Conservation (phyloP, 805 yeast species). For the Isabelozyma rhagii region DNA sequence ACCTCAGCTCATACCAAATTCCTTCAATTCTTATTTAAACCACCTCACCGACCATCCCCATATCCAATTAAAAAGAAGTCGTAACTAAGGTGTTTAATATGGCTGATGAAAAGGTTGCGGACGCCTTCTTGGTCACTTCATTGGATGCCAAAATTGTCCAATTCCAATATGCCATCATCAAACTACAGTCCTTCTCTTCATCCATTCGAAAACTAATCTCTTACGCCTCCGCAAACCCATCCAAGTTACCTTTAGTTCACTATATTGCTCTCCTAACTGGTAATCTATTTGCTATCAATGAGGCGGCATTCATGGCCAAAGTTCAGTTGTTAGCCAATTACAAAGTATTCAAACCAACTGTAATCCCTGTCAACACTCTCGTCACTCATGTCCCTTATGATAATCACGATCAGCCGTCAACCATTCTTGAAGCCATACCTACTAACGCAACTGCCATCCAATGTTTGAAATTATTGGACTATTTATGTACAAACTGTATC, state of each 20-base stretch:
- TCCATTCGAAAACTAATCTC: slow-evolving; percentile 24
- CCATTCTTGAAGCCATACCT: slow-evolving; percentile 31
- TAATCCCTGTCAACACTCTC: slow-evolving; percentile 21
- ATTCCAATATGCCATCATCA: slow-evolving; percentile 51
- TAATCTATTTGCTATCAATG: slow-evolving; percentile 35
- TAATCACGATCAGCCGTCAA: slow-evolving; percentile 30
- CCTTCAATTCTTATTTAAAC: too few relatives aligned
- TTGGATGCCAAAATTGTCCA: slow-evolving; percentile 59
- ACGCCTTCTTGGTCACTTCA: slow-evolving; percentile 30
- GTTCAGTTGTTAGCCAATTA: slow-evolving; percentile 26
- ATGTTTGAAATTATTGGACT: slow-evolving; percentile 26
- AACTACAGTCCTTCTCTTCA: slow-evolving; percentile 37
- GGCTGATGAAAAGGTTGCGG: neutral
- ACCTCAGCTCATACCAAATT: too few relatives aligned
- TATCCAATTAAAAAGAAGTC: too few relatives aligned
- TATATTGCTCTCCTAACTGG: slow-evolving; percentile 31
- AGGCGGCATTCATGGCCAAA: slow-evolving; percentile 23
- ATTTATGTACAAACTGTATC: slow-evolving; percentile 22
- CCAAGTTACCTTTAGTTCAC: slow-evolving; percentile 27
- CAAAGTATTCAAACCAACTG: slow-evolving; percentile 20
- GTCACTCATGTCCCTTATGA: slow-evolving; percentile 43
- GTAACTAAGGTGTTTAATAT: neutral
- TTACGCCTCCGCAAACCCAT: slow-evolving; percentile 21
- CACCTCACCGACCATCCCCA: too few relatives aligned
- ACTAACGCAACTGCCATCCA: slow-evolving; percentile 15